Evolutionary conservation across 2,329 filamentous ascomycete species (phyloP), one percentile per base, ranked within the genome.

Genomic region (Emergomyces orientalis): DNA sequence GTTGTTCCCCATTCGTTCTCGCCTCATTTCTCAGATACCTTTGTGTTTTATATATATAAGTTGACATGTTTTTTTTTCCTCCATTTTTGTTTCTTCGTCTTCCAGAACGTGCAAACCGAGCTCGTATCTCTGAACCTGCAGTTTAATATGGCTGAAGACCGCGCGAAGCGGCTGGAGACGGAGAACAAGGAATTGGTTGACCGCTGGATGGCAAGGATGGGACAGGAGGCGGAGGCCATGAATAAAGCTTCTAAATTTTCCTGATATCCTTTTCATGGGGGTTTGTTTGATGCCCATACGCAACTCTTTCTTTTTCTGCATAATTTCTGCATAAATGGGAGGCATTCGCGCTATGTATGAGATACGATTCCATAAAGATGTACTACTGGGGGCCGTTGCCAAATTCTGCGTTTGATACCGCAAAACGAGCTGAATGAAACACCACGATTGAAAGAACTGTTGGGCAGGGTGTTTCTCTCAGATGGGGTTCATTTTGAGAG

Each of bases 171-270:
- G 74, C 79, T 96, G 66, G 84, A 86, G 72, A 82, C 81, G 64
- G 94, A 97, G 74, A 97, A 97, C 72, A 87, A 90, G 71, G 89
- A 96, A 68, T 81, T 99, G 62, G 86, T 97, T 61, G 88, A 91
- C 73, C 83, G 94, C 62, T 97, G 92, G 91, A 92, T 97, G 88
- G 86, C 85, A 71, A 82, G 88, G 66, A 94, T 94, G 84, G 88
- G 87, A 3, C 84, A 87, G 72, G 92, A 97, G 78, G 93, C 90
- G 13, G 89, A 94, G 62, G 87, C 85, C 66, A 92, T 96, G 88
- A 97, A 97, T 71, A 73, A 82, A 59, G 76, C 78, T 63, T 78
- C 78, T 45, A 79, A 76, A 56, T 81, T 75, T 68, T 78, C 77
- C 60, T 80, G 56, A 59, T 43, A 45, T 27, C 39, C 39, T n/a